Percentiles rank a stretch among this genome's conserved stretches.
Evolutionary conservation across 495 filamentous ascomycete species (phyloP).

Genomic region (Paragyromitra xinjiangensis): DNA sequence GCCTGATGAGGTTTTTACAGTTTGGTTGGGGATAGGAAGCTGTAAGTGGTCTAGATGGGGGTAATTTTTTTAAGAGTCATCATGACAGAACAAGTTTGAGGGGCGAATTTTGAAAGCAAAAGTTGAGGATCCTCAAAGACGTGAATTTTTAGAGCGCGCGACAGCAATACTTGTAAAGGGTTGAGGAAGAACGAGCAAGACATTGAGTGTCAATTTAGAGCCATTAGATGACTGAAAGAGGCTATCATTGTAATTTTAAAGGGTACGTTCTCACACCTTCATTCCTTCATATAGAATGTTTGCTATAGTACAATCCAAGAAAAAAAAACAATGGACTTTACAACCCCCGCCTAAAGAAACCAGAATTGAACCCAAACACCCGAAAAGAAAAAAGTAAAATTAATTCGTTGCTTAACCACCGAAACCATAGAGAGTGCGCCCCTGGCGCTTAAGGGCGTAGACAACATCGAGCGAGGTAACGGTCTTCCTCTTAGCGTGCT

Average conservation of each 20-base stretch:
- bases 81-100: neutral
- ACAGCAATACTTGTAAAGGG: neutral
- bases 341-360: conserved; percentile 50
- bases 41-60: too few relatives aligned
- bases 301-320: conserved; percentile 50
- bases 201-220: neutral
- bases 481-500: conserved; percentile 98
- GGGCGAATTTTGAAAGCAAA: neutral
- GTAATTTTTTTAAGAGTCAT: too few relatives aligned
- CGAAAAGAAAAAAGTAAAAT: conserved; percentile 31
- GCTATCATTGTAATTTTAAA: conserved; percentile 40
- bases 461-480: conserved; percentile 95
- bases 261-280: conserved; percentile 41
- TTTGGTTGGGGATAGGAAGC: too few relatives aligned
- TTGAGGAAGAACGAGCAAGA: neutral
- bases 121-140: neutral
- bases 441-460: conserved; percentile 94
- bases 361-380: conserved; percentile 52
- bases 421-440: conserved; percentile 97
- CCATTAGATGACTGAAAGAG: conserved; percentile 9
- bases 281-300: conserved; percentile 52
- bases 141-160: neutral
- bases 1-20: too few relatives aligned
- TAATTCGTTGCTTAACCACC: conserved; percentile 74
- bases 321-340: conserved; percentile 47